Evolutionary conservation across 176 grass and related monocot genomes (phyloP).

Genomic region (Lolium rigidum): DNA sequence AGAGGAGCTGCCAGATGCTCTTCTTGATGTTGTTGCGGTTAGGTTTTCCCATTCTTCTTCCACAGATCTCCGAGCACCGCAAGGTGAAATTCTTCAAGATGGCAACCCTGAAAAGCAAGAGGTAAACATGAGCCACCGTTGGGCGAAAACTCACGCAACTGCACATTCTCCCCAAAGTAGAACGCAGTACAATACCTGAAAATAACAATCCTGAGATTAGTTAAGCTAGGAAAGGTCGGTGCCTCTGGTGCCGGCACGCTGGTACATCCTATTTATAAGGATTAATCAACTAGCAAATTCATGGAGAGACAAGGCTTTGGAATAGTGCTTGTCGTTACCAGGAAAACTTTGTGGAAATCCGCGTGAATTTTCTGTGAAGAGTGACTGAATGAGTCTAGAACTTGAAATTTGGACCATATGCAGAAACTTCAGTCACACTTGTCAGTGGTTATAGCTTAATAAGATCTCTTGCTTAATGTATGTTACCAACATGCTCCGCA

Average conservation of each 20-base stretch:
- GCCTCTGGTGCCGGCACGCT: not conserved
- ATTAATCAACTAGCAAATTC: not conserved
- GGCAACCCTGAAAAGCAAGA: constrained; percentile 1
- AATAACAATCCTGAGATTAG: not conserved
- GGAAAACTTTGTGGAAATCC: constrained; percentile 26
- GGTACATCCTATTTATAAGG: constrained; percentile 33
- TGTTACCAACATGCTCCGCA: too few species aligned
- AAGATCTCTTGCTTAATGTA: too few species aligned
- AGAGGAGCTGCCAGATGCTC: constrained; percentile 54
- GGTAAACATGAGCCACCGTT: not conserved
- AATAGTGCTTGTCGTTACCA: not conserved
- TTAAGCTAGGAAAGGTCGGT: not conserved
- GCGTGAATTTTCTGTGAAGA: constrained; percentile 35
- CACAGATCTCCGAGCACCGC: constrained; percentile 1
- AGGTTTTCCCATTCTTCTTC: constrained; percentile 11
- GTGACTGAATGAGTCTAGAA: constrained; percentile 9
- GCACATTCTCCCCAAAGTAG: not conserved
- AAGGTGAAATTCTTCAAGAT: constrained; percentile 21
- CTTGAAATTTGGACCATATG: not conserved
- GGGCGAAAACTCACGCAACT: not conserved
- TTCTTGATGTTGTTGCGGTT: constrained; percentile 51
- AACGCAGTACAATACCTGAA: not conserved
- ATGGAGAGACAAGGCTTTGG: not conserved
- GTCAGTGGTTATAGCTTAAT: too few species aligned
- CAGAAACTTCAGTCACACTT: too few species aligned